phyloP scores from a whole-genome alignment of 371 early-diverging fungal genomes.

The Apophysomyces variabilis region DNA sequence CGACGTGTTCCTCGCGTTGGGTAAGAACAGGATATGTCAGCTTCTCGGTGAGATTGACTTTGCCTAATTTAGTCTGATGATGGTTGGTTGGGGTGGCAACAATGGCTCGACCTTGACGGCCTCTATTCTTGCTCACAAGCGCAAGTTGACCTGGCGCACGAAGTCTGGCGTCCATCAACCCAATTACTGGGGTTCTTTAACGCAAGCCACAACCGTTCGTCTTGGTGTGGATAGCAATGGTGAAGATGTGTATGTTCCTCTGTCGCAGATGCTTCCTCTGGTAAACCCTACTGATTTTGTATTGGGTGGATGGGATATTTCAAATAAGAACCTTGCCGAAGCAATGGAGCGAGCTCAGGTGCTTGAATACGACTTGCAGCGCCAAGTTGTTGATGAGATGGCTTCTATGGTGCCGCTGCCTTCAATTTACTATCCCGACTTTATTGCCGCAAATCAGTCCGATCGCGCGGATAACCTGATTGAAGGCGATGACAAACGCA shows the following conservation, averaged over 20 bases:
- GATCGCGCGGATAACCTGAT: slow-evolving; percentile 95
- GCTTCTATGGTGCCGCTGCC: slow-evolving; percentile 82
- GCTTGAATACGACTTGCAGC: slow-evolving; percentile 93
- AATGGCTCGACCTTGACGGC: slow-evolving; percentile 98
- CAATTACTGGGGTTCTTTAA: slow-evolving; percentile 97
- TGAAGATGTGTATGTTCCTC: slow-evolving; percentile 88
- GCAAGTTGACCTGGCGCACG: slow-evolving; percentile 87
- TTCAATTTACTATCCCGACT: slow-evolving; percentile 96
- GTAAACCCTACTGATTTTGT: slow-evolving; percentile 95
- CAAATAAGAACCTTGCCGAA: slow-evolving; percentile 79
- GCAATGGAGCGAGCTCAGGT: slow-evolving; percentile 95
- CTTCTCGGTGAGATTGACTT: neutral
- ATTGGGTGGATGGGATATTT: slow-evolving; percentile 98
- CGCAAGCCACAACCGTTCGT: slow-evolving; percentile 94
- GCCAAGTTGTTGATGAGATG: slow-evolving; percentile 86
- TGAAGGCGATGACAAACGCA: slow-evolving; percentile 80
- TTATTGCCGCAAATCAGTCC: slow-evolving; percentile 95
- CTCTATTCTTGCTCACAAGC: slow-evolving; percentile 91
- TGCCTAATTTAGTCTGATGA: slow-evolving; percentile 77
- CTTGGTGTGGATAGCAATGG: slow-evolving; percentile 85
- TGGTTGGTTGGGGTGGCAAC: slow-evolving; percentile 99
- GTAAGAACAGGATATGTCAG: slow-evolving; percentile 42
- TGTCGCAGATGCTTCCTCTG: slow-evolving; percentile 92
- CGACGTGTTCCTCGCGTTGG: slow-evolving; percentile 80
- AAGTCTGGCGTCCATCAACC: slow-evolving; percentile 88